Conservation (phyloP, 768 basidiomycete genomes). For the Coprinopsis sp. region DNA sequence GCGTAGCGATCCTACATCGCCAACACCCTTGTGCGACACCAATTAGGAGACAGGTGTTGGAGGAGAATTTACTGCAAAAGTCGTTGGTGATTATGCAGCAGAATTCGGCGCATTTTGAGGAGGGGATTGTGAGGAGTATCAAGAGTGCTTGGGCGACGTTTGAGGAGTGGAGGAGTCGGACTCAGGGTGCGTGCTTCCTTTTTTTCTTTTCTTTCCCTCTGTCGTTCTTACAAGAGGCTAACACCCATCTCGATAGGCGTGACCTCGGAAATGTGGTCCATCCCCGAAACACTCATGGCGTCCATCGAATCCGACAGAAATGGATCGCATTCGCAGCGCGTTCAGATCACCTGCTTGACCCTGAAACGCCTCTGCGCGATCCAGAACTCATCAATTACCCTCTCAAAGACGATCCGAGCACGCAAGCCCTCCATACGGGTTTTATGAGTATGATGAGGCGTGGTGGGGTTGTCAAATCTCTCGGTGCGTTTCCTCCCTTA, state of each 20-base stretch:
- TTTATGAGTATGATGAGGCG: no score
- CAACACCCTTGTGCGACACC: slow-evolving; percentile 68
- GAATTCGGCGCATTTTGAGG: slow-evolving; percentile 94
- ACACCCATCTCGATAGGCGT: no score
- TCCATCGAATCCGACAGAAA: slow-evolving; percentile 82
- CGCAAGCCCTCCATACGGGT: slow-evolving; percentile 83
- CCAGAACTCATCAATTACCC: slow-evolving; percentile 78
- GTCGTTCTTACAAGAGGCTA: no score
- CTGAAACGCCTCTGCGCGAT: slow-evolving; percentile 90
- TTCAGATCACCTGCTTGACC: slow-evolving; percentile 92
- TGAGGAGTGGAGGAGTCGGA: slow-evolving; percentile 89
- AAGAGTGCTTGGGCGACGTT: slow-evolving; percentile 98
- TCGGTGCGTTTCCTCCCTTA: no score
- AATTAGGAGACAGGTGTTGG: slow-evolving; percentile 92
- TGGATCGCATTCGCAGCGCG: slow-evolving; percentile 96
- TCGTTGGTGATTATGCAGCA: slow-evolving; percentile 98
- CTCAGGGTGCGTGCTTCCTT: no score
- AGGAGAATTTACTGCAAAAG: slow-evolving; percentile 97
- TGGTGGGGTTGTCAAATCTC: no score
- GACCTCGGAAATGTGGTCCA: slow-evolving; percentile 69
- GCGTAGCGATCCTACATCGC: slow-evolving; percentile 73
- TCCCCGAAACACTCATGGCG: slow-evolving; percentile 69
- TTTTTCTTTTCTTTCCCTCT: no score
- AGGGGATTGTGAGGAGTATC: slow-evolving; percentile 90
- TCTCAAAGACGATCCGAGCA: slow-evolving; percentile 83